Evolutionary conservation across 2,329 filamentous ascomycete genomes (phyloP), one percentile per base, ranked within the genome.

Genomic region (Colletotrichum ledebouriae): DNA sequence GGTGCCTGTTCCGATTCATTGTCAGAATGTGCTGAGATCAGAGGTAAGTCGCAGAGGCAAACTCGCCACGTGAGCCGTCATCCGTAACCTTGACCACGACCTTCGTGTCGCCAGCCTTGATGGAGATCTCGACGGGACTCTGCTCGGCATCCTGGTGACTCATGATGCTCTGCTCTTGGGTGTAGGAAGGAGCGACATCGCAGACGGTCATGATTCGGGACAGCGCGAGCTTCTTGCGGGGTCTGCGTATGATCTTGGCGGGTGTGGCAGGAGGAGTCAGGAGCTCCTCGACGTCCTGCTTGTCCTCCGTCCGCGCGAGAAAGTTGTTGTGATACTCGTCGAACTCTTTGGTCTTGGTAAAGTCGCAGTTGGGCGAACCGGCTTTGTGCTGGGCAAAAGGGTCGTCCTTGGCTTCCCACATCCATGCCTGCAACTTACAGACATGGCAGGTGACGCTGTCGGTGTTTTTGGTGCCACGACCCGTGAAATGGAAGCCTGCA

Each of bases 341-440:
- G 41, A 71, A 71, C 0, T 34, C 13, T 1, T 42, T 1, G 0
- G 33, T 56, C 2, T 12, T 10, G 1, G 56, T 41, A 6, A 58
- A 71, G 0, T 17, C 29, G 39, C 70, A 71, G 0, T n/a, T 39
- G 2, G 17, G 41, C 0, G 55, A 42, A 3, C 34, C 42, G 0
- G 12, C 44, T 7, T 5, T 4, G 34, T 71, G 70, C 6, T 70
- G 42, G 1, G 13, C 4, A 0, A 55, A 71, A 0, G 70, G 70
- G 6, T 71, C 46, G 13, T 71, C 70, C 5, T 63, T 67, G 0
- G n/a, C 0, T 2, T 67, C 59, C 70, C 67, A 71, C 0, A 25
- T 13, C 67, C 67, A 71, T 0, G 63, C 59, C 0, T 70, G 55
- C 2, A 70, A 22, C 0, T 13, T 12, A 52, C 70, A 71, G 0